phyloP scores from a whole-genome alignment of 768 basidiomycete genomes.

The Phanerochaete carnosa region DNA sequence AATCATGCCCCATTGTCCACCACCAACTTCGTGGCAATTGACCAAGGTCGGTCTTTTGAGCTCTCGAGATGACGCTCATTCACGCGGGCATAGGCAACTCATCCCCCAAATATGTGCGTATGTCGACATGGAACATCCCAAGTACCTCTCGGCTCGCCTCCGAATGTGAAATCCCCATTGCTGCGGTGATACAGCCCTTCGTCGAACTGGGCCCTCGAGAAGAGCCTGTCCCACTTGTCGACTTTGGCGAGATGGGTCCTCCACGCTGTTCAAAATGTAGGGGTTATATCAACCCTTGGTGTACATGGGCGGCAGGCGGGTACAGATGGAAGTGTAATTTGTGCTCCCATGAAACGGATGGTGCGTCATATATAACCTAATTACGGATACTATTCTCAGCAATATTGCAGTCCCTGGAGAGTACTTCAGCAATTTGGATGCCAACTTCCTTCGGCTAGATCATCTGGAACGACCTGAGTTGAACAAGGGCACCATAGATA shows the following conservation, averaged over 20 bases:
- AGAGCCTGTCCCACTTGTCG: slow-evolving; percentile 76
- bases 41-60: slow-evolving; percentile 61
- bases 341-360: slow-evolving; percentile 79
- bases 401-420: slow-evolving; percentile 58
- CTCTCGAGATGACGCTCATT: neutral
- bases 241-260: slow-evolving; percentile 70
- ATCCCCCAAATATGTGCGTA: slow-evolving; percentile 84
- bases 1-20: slow-evolving; percentile 78
- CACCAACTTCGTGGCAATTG: slow-evolving; percentile 83
- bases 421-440: slow-evolving; percentile 84
- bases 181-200: slow-evolving; percentile 86
- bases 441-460: slow-evolving; percentile 74
- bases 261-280: slow-evolving; percentile 82
- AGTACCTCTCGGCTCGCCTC: slow-evolving; percentile 71
- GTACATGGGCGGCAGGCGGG: slow-evolving; percentile 78
- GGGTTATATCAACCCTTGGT: slow-evolving; percentile 95
- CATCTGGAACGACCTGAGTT: slow-evolving; percentile 82
- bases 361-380: slow-evolving; percentile 41
- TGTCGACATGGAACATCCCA: slow-evolving; percentile 90
- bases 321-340: slow-evolving; percentile 90
- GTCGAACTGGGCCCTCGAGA: slow-evolving; percentile 76
- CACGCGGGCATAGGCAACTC: slow-evolving; percentile 62
- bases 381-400: neutral
- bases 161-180: slow-evolving; percentile 83
- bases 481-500: slow-evolving; percentile 89